phyloP scores from a whole-genome alignment of 352 stramenopile species.

The Globisporangium megalacanthum region DNA sequence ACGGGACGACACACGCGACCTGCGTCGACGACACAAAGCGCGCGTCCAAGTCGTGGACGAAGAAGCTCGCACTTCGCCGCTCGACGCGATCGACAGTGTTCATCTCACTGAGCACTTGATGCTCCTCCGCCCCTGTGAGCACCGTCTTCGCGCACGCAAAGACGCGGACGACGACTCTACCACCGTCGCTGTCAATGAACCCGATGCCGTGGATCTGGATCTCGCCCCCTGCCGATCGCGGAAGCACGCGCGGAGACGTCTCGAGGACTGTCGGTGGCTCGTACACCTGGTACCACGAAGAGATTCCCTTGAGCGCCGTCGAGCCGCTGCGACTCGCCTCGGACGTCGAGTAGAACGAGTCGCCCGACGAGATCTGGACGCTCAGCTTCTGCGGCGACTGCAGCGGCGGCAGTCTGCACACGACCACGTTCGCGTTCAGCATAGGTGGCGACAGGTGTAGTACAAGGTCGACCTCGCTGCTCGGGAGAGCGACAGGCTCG shows the following conservation, averaged over 20 bases:
- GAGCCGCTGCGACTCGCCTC: constrained; percentile 10
- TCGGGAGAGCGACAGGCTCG: not conserved
- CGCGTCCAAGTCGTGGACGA: constrained; percentile 37
- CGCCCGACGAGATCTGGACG: constrained; percentile 61
- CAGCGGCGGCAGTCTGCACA: constrained; percentile 26
- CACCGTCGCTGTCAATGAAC: constrained; percentile 34
- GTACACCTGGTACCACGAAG: constrained; percentile 39
- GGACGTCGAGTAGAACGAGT: constrained; percentile 41
- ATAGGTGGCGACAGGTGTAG: constrained; percentile 57
- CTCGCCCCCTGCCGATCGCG: constrained; percentile 48
- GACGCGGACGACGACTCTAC: constrained; percentile 33
- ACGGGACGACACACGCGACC: constrained; percentile 35
- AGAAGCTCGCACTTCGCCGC: constrained; percentile 25
- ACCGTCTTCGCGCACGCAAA: constrained; percentile 33
- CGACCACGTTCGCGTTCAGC: constrained; percentile 31
- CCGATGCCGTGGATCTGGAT: constrained; percentile 32
- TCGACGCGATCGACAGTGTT: constrained; percentile 27
- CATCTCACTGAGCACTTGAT: constrained; percentile 21
- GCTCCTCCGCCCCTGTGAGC: constrained; percentile 25
- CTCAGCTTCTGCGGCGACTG: constrained; percentile 26
- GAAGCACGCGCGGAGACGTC: constrained; percentile 42
- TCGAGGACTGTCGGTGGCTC: constrained; percentile 30
- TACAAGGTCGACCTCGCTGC: constrained; percentile 48
- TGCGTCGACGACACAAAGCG: constrained; percentile 31
- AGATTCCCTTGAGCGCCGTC: not conserved